phyloP scores from a whole-genome alignment of 2,329 filamentous ascomycete species.

The Graphilbum sp. region DNA sequence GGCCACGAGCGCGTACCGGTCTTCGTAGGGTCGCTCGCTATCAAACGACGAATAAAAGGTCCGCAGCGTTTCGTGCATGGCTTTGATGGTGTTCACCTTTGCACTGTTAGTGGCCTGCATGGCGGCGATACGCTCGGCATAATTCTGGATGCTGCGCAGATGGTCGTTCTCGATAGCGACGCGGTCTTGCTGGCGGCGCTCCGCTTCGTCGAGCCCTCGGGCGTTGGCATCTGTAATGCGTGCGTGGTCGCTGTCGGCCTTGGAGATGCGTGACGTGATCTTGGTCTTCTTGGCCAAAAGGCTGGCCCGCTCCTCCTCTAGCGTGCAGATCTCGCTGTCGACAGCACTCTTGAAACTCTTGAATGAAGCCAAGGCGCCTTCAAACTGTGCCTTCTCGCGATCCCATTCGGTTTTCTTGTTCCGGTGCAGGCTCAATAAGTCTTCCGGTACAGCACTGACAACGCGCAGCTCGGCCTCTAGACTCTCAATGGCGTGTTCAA shows the following conservation, averaged over 20 bases:
- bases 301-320: slow-evolving; percentile 47
- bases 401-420: slow-evolving; percentile 35
- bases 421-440: slow-evolving; percentile 41
- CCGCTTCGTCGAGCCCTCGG: slow-evolving; percentile 46
- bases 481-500: slow-evolving; percentile 18
- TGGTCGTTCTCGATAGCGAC: slow-evolving; percentile 29
- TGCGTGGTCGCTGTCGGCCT: slow-evolving; percentile 56
- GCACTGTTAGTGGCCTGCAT: slow-evolving; percentile 19
- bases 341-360: slow-evolving; percentile 42
- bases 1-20: slow-evolving; percentile 9
- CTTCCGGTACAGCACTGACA: slow-evolving; percentile 44
- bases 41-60: slow-evolving; percentile 26
- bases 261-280: slow-evolving; percentile 52
- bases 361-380: slow-evolving; percentile 36
- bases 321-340: slow-evolving; percentile 44
- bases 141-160: slow-evolving; percentile 26
- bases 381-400: slow-evolving; percentile 41
- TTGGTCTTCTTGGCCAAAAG: slow-evolving; percentile 56
- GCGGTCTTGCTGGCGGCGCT: slow-evolving; percentile 37
- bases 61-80: slow-evolving; percentile 19
- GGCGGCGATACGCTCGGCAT: slow-evolving; percentile 21
- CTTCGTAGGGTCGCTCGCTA: slow-evolving; percentile 23
- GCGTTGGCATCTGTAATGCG: slow-evolving; percentile 54
- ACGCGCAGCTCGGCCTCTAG: slow-evolving; percentile 47
- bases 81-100: slow-evolving; percentile 23